Conservation (phyloP, 768 basidiomycete species). For the Hemileccinum rubropunctum region DNA sequence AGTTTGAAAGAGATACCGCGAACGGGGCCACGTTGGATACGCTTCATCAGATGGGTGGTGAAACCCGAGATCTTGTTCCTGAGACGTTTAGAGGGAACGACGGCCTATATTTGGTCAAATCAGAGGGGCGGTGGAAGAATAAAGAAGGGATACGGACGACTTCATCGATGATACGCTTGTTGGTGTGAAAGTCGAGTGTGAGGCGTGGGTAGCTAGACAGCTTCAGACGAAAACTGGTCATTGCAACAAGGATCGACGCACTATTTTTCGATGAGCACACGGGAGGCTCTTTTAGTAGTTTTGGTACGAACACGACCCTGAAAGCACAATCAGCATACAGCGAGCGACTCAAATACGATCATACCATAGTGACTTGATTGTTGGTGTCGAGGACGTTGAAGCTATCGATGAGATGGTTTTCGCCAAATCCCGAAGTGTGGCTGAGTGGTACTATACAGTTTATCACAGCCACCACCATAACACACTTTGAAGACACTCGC, state of each 20-base stretch:
- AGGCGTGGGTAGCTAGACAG: constrained; percentile 88
- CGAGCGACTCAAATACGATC: constrained; percentile 6
- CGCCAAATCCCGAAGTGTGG: constrained; percentile 25
- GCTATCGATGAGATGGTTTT: constrained; percentile 15
- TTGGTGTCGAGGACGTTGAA: constrained; percentile 24
- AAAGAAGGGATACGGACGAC: constrained; percentile 55
- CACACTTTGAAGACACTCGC: too few species aligned
- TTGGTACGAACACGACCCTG: constrained; percentile 99
- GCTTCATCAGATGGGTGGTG: constrained; percentile 99
- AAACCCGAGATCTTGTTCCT: constrained; percentile 99
- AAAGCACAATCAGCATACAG: constrained; percentile 3
- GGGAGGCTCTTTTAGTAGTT: constrained; percentile 99
- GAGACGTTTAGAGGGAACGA: constrained; percentile 97
- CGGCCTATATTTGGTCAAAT: constrained; percentile 55
- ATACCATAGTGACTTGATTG: constrained; percentile 50
- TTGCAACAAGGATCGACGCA: constrained; percentile 38
- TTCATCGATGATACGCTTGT: constrained; percentile 99
- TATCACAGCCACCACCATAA: constrained; percentile 23
- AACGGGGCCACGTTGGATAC: constrained; percentile 97
- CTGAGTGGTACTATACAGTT: constrained; percentile 27
- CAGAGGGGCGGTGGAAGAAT: not conserved
- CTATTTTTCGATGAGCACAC: constrained; percentile 99
- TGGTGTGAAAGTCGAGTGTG: constrained; percentile 99
- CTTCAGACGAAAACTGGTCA: not conserved
- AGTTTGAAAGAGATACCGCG: constrained; percentile 99